Evolutionary conservation across 2,329 filamentous ascomycete genomes (phyloP).

Genomic region (Apiospora arundinis): DNA sequence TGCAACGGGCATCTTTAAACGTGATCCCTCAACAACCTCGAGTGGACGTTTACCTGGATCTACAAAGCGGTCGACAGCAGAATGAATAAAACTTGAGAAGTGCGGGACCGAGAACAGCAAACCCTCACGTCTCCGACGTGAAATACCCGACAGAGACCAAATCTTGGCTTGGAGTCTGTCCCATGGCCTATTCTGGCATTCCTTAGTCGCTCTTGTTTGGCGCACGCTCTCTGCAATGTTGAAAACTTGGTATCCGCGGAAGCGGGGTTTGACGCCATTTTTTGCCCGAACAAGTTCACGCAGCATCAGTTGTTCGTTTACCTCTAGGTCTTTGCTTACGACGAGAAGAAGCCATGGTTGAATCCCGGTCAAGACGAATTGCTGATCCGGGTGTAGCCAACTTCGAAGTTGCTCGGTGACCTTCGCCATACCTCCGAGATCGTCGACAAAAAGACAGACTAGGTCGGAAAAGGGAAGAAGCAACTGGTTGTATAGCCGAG

Average conservation of each 20-base stretch:
- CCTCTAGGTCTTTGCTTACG: neutral
- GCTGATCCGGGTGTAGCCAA: constrained; percentile 18
- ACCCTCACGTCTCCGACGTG: constrained; percentile 18
- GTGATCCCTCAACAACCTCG: constrained; percentile 20
- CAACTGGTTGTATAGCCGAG: constrained; percentile 17
- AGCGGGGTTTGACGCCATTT: neutral
- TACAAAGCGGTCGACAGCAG: constrained; percentile 12
- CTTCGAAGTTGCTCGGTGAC: constrained; percentile 13
- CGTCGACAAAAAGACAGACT: constrained; percentile 23
- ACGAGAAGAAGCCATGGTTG: constrained; percentile 6
- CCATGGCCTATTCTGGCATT: constrained; percentile 1
- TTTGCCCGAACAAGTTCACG: constrained; percentile 1
- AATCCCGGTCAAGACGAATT: constrained; percentile 15
- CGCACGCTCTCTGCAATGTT: neutral
- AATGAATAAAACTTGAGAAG: constrained; percentile 20
- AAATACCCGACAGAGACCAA: constrained; percentile 2
- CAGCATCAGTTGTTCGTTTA: neutral
- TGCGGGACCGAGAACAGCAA: constrained; percentile 17
- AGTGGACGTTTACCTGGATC: constrained; percentile 10
- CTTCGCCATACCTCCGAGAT: constrained; percentile 21
- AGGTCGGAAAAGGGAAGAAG: constrained; percentile 20
- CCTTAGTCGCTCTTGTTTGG: constrained; percentile 11
- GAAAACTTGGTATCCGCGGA: constrained; percentile 6
- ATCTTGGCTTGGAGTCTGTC: constrained; percentile 11
- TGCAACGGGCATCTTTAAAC: constrained; percentile 12